A percentile compares a stretch with the other conserved stretches of the same genome.
Evolutionary conservation across 352 stramenopile genomes (phyloP).

Genomic region (Pythium aquatile): DNA sequence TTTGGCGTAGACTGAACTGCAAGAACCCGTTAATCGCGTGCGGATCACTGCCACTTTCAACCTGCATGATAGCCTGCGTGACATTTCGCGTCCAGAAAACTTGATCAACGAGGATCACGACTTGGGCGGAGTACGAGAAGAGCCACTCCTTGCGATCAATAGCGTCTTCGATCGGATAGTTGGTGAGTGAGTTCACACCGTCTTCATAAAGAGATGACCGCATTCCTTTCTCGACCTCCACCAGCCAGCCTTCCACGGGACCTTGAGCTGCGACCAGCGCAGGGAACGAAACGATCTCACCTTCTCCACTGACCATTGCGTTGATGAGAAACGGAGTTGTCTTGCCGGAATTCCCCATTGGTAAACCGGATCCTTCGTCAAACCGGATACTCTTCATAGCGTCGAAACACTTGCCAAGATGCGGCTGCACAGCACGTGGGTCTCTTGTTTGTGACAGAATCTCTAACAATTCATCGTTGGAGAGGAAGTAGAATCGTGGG

Average conservation of each 20-base stretch:
- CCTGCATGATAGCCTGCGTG: constrained; percentile 70
- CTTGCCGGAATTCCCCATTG: constrained; percentile 39
- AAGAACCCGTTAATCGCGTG: constrained; percentile 82
- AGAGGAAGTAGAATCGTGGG: constrained; percentile 91
- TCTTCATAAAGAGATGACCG: constrained; percentile 84
- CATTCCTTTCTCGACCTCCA: constrained; percentile 89
- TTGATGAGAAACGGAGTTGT: constrained; percentile 46
- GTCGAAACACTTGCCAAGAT: constrained; percentile 92
- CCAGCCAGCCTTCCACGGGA: constrained; percentile 86
- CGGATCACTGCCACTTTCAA: constrained; percentile 64
- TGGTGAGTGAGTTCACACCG: constrained; percentile 75
- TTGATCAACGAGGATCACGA: constrained; percentile 90
- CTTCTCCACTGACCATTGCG: constrained; percentile 85
- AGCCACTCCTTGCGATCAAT: constrained; percentile 90
- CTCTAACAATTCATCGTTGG: constrained; percentile 90
- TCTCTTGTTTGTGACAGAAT: constrained; percentile 91
- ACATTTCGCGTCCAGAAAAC: constrained; percentile 91
- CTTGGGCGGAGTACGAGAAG: constrained; percentile 84
- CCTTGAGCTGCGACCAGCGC: constrained; percentile 76
- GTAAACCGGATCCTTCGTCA: constrained; percentile 33
- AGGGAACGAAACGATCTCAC: constrained; percentile 82
- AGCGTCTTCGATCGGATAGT: constrained; percentile 86
- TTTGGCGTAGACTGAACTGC: constrained; percentile 89
- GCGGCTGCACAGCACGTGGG: constrained; percentile 86
- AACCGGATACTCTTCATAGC: constrained; percentile 92